Evolutionary conservation across 83 land plant genomes (phyloP), one percentile per base, ranked within the genome.

Genomic region (Picea abies): DNA sequence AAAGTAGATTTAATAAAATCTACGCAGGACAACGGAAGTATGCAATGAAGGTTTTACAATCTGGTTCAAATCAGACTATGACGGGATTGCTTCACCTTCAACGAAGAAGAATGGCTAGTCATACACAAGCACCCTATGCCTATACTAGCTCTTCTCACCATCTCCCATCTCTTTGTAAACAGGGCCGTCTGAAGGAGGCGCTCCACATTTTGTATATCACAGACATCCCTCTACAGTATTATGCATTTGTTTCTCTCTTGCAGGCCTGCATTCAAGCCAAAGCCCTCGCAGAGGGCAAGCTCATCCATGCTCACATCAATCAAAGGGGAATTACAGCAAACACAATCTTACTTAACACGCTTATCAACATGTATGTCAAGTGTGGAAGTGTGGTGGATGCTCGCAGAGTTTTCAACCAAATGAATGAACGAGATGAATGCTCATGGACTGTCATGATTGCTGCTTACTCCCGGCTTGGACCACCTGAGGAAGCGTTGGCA

Each of bases 281-380:
- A 68, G 72, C 72, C 39, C 72, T 68, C 14, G 19, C 41, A 32
- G 72, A 68, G 41, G 72, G 72, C 5, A 68, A 68, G 72, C 39
- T 29, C 4, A 68, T 68, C 17, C 72, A 68, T 23, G 29, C 72
- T 68, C 72, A 68, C 41, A 68, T 68, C 19, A 68, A 32, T 15
- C 39, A 32, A 35, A 32, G 72, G 37, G 72, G 72, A 68, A 5
- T 4, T 68, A 4, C 5, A 68, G 35, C 39, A 68, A 29, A 32
- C 72, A 32, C 72, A 32, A 29, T 32, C 5, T 12, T 68, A 68
- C 72, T 29, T 16, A 68, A 68, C 35, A 32, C 72, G 12, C 16
- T 68, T 68, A 68, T 68, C 41, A 68, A 68, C 41, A 68, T 68
- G 72, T 68, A 68, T 32, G 72, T 29, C 41, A 68, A 68, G 26